Evolutionary conservation across 108 stramenopile genomes (phyloP).

Genomic region (Fragilariopsis cylindrus): DNA sequence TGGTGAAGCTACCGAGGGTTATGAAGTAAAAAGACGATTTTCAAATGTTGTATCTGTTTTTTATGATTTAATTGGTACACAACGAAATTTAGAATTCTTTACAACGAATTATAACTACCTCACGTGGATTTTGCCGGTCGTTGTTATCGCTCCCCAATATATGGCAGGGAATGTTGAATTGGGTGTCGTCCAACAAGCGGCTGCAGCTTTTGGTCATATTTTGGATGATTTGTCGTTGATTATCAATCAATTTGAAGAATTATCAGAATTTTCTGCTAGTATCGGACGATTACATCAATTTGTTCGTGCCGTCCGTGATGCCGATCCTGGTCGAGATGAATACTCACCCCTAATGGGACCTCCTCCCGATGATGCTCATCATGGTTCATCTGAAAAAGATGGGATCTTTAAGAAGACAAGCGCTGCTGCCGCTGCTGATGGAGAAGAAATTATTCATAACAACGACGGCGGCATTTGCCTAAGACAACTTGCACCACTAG

Average conservation of each 20-base stretch:
- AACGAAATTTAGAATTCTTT: constrained; percentile 87
- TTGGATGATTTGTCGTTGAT: constrained; percentile 70
- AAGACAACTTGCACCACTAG: neutral
- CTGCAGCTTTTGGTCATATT: constrained; percentile 75
- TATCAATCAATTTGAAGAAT: constrained; percentile 84
- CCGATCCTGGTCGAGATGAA: constrained; percentile 14
- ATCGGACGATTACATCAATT: constrained; percentile 72
- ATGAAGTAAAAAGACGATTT: constrained; percentile 54
- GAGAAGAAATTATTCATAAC: neutral
- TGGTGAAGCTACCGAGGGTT: constrained; percentile 48
- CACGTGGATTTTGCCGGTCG: constrained; percentile 81
- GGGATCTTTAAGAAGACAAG: neutral
- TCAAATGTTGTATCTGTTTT: constrained; percentile 59
- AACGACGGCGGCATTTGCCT: neutral
- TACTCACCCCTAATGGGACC: neutral
- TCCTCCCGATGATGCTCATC: neutral
- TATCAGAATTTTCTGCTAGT: constrained; percentile 80
- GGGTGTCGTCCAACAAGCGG: constrained; percentile 83
- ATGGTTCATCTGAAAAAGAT: neutral
- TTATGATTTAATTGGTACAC: constrained; percentile 57
- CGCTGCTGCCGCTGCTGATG: neutral
- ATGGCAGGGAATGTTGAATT: constrained; percentile 82
- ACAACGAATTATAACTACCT: constrained; percentile 81
- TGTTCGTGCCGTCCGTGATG: neutral
- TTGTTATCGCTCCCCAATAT: constrained; percentile 84